phyloP scores from a whole-genome alignment of 2,329 filamentous ascomycete species.

The Fusarium sp. region DNA sequence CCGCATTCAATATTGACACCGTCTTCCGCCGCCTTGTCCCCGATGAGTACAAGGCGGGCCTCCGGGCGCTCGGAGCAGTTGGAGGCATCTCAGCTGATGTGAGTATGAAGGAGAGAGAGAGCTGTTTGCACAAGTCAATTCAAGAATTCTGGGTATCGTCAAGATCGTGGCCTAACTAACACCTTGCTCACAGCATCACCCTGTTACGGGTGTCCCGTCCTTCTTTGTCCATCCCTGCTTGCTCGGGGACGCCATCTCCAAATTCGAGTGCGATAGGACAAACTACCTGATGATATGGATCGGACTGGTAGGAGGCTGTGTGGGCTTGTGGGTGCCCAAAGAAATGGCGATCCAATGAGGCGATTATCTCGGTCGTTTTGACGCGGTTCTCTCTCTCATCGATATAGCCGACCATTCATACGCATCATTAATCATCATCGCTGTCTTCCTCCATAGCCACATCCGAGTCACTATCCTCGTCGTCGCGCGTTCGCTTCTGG shows the following conservation, averaged over 20 bases:
- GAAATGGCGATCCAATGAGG: conserved; percentile 67
- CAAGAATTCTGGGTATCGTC: conserved; percentile 45
- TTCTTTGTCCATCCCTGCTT: conserved; percentile 96
- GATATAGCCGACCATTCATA: conserved; percentile 34
- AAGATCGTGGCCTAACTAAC: conserved; percentile 56
- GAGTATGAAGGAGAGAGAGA: conserved; percentile 57
- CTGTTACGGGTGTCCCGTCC: conserved; percentile 78
- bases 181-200: conserved; percentile 76
- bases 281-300: conserved; percentile 91
- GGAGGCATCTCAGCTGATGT: conserved; percentile 83
- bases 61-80: conserved; percentile 72
- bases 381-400: conserved; percentile 24
- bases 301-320: conserved; percentile 83
- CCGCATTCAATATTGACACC: conserved; percentile 72
- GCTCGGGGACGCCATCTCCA: conserved; percentile 82
- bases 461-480: conserved; percentile 75
- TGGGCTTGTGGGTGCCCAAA: conserved; percentile 82
- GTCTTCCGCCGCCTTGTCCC: conserved; percentile 80
- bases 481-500: conserved; percentile 78
- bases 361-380: conserved; percentile 15
- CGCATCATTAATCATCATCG: conserved; percentile 72
- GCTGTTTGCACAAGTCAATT: conserved; percentile 49
- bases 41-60: conserved; percentile 69
- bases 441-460: conserved; percentile 78
- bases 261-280: conserved; percentile 70